Evolutionary conservation across 2,329 filamentous ascomycete species (phyloP).

Genomic region (Sclerotinia nivalis): DNA sequence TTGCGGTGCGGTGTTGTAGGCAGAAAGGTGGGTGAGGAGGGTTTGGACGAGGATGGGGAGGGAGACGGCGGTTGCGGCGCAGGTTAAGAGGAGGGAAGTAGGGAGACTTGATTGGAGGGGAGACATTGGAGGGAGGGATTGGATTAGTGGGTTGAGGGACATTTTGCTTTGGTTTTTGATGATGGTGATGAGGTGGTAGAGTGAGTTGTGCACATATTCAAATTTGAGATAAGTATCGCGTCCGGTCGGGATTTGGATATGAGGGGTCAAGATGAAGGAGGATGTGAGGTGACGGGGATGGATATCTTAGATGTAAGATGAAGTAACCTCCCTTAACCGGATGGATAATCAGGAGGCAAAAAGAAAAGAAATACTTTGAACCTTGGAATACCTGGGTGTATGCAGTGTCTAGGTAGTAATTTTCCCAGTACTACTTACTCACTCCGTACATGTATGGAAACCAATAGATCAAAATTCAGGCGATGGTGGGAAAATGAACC

Average conservation of each 20-base stretch:
- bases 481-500: conserved; percentile 18
- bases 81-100: conserved; percentile 50
- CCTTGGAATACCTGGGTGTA: conserved; percentile 6
- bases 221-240: background rate
- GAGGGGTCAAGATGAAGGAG: conserved; percentile 11
- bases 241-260: background rate
- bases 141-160: conserved; percentile 4
- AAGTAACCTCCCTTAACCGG: conserved; percentile 7
- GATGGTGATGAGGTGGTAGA: background rate
- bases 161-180: background rate
- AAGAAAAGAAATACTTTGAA: background rate
- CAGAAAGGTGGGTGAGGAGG: conserved; percentile 53
- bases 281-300: background rate
- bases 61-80: conserved; percentile 59
- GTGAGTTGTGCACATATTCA: conserved; percentile 19
- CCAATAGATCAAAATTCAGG: conserved; percentile 7
- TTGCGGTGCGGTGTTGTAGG: conserved; percentile 58
- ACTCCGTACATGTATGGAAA: conserved; percentile 5
- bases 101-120: conserved; percentile 12
- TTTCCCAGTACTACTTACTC: conserved; percentile 2
- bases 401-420: background rate
- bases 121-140: conserved; percentile 15
- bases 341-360: conserved; percentile 2
- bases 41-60: conserved; percentile 56
- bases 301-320: background rate